These are phyloP conservation scores for Debaryomycetaceae sp. DNA, from an alignment of 1,139 yeast genomes.

Conservation along the genomic window DNA sequence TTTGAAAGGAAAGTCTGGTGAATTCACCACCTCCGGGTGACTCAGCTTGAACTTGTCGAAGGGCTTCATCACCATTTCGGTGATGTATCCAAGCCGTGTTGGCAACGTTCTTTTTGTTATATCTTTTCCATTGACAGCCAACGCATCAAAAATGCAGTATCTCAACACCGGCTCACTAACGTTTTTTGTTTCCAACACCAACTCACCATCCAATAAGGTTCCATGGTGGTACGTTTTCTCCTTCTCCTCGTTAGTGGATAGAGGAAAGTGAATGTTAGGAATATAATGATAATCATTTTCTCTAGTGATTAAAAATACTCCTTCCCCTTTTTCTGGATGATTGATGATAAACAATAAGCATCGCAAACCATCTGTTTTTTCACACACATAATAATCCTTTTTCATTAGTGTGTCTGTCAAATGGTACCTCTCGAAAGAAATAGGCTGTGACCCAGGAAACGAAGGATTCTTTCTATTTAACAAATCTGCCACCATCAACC, in stretches of 20 bases:
- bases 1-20: constrained; percentile 76
- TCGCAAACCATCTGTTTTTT: constrained; percentile 90
- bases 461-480: constrained; percentile 49
- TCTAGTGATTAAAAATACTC: constrained; percentile 73
- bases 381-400: constrained; percentile 79
- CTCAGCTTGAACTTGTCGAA: constrained; percentile 63
- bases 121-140: constrained; percentile 74
- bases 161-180: constrained; percentile 51
- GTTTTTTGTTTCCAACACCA: constrained; percentile 56
- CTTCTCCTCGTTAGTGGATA: constrained; percentile 43
- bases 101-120: constrained; percentile 69
- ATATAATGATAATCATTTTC: constrained; percentile 82
- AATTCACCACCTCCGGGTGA: constrained; percentile 68
- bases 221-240: constrained; percentile 70
- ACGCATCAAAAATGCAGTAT: constrained; percentile 86
- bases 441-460: constrained; percentile 94
- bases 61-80: constrained; percentile 80
- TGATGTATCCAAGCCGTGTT: constrained; percentile 81
- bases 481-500: constrained; percentile 66
- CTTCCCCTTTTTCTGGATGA: constrained; percentile 73
- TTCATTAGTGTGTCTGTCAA: constrained; percentile 58
- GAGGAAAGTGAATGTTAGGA: constrained; percentile 83
- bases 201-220: constrained; percentile 89
- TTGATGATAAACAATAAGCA: constrained; percentile 66
- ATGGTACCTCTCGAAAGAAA: constrained; percentile 79